Base-by-base conservation (phyloP, 495 filamentous ascomycete genomes). In the Penicillium antarcticum region DNA sequence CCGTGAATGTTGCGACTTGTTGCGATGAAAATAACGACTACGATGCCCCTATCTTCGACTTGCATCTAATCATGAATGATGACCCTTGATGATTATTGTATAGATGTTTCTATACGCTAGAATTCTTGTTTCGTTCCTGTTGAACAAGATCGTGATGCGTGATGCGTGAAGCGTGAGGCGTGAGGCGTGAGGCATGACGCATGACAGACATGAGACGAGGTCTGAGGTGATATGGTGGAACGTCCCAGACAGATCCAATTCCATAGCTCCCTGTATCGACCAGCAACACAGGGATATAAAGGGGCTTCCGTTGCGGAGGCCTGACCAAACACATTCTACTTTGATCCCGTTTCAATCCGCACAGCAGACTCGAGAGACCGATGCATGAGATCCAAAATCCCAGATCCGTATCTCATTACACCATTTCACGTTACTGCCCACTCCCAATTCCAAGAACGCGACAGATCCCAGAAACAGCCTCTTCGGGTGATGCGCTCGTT, bases 391-490 rank as follows among this genome's bases (percentile, higher is more conserved):
- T 16, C 13, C 9, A n/a, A 5, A 14, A 9, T 24, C 8, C 26
- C 26, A 29, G 43, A n/a, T 23, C 14, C 18, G 32, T 16, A 23
- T 26, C 11, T 45, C 17, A 23, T 18, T 1, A 16, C 10, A 3
- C 8, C 5, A 36, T 19, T 7, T 10, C 8, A 29, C 3, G 10
- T 39, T 19, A 48, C 32, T 31, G 18, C 9, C 32, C 42, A n/a
- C 19, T 49, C 29, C 59, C 42, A 24, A 64, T 58, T 3, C 63
- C 60, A n/a, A 68, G 38, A 23, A 67, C 55, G 19, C 51, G 55
- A 38, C 62, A 69, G 2, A 70, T 65, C 4, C 63, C 63, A 42
- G 60, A 52, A 13, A 70, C 62, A 14, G 67, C 67, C 7, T 64
- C 67, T 37, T 70, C 67, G n/a, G 67, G 67, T 11, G 67, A 60